These are phyloP conservation scores for Hypocrella siamensis DNA, from an alignment of 2,329 filamentous ascomycete species.

Conservation along the genomic window DNA sequence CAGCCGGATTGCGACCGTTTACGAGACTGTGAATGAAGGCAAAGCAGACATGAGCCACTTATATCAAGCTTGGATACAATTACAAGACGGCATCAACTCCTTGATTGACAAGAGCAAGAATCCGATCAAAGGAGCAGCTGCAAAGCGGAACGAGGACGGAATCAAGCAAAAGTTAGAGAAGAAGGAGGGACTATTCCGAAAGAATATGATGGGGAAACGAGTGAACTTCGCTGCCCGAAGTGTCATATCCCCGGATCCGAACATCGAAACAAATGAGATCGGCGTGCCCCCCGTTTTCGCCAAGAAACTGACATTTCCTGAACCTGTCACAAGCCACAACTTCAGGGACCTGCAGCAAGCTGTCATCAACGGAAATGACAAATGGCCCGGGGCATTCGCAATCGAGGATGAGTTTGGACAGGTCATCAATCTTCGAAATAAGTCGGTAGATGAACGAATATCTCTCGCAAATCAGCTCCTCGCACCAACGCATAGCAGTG, in stretches of 20 bases:
- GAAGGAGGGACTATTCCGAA: constrained; percentile 94
- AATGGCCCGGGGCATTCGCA: constrained; percentile 85
- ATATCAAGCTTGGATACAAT: constrained; percentile 63
- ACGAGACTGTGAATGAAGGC: constrained; percentile 31
- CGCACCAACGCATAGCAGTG: constrained; percentile 57
- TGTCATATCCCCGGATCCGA: constrained; percentile 96
- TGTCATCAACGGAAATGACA: constrained; percentile 84
- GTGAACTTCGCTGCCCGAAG: constrained; percentile 96
- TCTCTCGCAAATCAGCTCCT: constrained; percentile 87
- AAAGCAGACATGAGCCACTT: constrained; percentile 48
- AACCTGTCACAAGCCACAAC: constrained; percentile 94
- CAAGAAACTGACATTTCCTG: constrained; percentile 87
- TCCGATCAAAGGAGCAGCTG: constrained; percentile 62
- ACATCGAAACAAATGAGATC: constrained; percentile 98
- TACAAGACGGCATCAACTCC: constrained; percentile 87
- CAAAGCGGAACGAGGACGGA: constrained; percentile 69
- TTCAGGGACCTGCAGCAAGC: constrained; percentile 91
- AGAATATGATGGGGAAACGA: constrained; percentile 99
- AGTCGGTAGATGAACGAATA: constrained; percentile 74
- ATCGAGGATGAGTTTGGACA: constrained; percentile 95
- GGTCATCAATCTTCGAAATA: constrained; percentile 73
- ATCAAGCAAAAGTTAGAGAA: constrained; percentile 98
- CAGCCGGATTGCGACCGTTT: constrained; percentile 57
- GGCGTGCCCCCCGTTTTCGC: constrained; percentile 97
- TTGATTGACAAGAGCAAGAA: constrained; percentile 83